phyloP scores from a whole-genome alignment of 805 yeast genomes.

The Pichia phayaonensis region DNA sequence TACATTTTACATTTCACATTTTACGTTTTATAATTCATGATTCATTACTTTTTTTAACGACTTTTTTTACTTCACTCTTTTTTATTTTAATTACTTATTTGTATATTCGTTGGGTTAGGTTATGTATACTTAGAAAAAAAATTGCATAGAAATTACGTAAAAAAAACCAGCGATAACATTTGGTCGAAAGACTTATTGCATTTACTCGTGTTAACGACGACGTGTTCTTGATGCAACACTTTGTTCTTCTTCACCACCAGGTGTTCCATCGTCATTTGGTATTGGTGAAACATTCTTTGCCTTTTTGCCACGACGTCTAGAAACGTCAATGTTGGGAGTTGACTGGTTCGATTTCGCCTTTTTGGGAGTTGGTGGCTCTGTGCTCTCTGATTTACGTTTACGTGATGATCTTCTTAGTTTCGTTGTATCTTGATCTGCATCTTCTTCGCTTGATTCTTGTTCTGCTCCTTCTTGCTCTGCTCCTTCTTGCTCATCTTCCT shows the following conservation, averaged over 20 bases:
- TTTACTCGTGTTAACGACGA: not conserved
- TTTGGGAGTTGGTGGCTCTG: not conserved
- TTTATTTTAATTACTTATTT: not conserved
- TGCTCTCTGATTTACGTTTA: not conserved
- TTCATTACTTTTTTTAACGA: not conserved
- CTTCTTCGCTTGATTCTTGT: not conserved
- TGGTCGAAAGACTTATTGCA: too few species aligned
- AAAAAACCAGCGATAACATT: too few species aligned
- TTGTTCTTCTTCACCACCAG: not conserved
- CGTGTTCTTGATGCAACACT: not conserved
- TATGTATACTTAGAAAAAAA: not conserved
- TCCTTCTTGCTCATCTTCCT: constrained; percentile 1
- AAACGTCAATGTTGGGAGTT: not conserved
- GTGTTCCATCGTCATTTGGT: not conserved
- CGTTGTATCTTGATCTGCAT: not conserved
- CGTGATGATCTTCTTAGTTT: not conserved
- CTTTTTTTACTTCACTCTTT: not conserved
- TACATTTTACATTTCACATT: not conserved
- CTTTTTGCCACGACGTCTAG: constrained; percentile 10
- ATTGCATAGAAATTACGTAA: not conserved
- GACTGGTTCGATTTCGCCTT: not conserved
- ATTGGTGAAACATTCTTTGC: not conserved
- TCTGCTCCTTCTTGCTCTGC: constrained; percentile 3
- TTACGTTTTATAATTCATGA: not conserved
- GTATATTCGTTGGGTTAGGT: not conserved